Evolutionary conservation across 768 basidiomycete species (phyloP), one percentile per base, ranked within the genome.

Genomic region (Pleurotus platypus): DNA sequence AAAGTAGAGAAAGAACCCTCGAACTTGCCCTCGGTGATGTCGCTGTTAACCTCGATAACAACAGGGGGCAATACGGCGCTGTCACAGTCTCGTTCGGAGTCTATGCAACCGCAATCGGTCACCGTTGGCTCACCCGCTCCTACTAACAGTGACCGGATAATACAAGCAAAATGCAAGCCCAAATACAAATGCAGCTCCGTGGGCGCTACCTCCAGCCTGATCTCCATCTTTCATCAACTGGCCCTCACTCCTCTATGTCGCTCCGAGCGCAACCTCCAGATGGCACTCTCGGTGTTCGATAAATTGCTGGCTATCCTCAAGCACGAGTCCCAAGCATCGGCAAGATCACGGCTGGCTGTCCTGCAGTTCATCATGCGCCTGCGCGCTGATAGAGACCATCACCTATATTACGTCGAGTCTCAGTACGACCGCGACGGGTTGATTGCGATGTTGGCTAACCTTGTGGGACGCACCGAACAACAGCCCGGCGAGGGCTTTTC

Each of bases 361-460:
- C 74, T 98, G 16, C 92, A 94, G 66, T 97, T 96, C 76, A 68
- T 97, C 61, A 85, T 94, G 76, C 85, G 92, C 11, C 75, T 98
- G 16, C 80, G 96, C 56, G 94, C 90, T 0, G 95, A 97, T 66
- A 84, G 91, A 0, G 90, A 94, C 62, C 96, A 99, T 65, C 79
- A 87, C 9, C 65, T 98, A 40, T 97, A 87, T 68, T 87, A 88
- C 56, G 78, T 82, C 16, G 72, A 78, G 45, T 70, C 69, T 13
- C 74, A 72, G 16, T 77, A 78, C 60, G 87, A 89, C 60, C 71
- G 76, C 1, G 78, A 88, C 51, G 82, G 83, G 5, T 77, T 86
- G 43, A 77, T 84, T 26, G 62, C 69, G 4, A 76, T 77, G 45
- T 81, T 93, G 5, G 86, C 87, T 1, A 75, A 78, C 2, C 75